Percentiles rank a stretch among this genome's conserved stretches.
phyloP scores from a whole-genome alignment of 2,329 filamentous ascomycete genomes.

The Fusarium sp. region DNA sequence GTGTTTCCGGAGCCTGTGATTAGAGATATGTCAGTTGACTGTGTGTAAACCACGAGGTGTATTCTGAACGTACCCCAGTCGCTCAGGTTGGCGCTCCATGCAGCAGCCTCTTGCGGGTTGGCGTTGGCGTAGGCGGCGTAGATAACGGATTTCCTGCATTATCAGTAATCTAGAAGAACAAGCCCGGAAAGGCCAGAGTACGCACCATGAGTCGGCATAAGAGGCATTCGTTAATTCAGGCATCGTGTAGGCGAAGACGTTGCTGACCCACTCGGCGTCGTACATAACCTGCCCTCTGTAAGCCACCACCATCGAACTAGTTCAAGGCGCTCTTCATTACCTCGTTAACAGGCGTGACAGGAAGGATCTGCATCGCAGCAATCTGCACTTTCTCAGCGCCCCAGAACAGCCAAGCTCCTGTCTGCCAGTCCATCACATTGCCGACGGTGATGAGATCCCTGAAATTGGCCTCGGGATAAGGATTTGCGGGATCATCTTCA shows the following conservation, averaged over 20 bases:
- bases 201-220: not conserved
- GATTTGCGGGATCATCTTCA: not conserved
- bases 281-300: not conserved
- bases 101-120: not conserved
- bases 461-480: not conserved
- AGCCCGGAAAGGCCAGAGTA: not conserved
- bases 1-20: not conserved
- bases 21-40: not conserved
- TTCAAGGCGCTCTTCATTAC: not conserved
- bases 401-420: not conserved
- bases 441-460: not conserved
- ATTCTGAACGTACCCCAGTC: not conserved
- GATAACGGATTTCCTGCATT: not conserved
- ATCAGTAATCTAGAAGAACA: not conserved
- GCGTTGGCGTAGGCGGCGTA: not conserved
- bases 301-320: not conserved
- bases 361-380: not conserved
- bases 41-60: rapidly evolving
- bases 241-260: not conserved
- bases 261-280: not conserved
- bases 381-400: not conserved
- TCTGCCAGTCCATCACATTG: not conserved
- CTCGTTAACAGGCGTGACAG: not conserved
- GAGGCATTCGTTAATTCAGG: not conserved
- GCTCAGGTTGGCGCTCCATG: not conserved